Conservation (phyloP, 805 yeast genomes). For the Yamadazyma endophytica region DNA sequence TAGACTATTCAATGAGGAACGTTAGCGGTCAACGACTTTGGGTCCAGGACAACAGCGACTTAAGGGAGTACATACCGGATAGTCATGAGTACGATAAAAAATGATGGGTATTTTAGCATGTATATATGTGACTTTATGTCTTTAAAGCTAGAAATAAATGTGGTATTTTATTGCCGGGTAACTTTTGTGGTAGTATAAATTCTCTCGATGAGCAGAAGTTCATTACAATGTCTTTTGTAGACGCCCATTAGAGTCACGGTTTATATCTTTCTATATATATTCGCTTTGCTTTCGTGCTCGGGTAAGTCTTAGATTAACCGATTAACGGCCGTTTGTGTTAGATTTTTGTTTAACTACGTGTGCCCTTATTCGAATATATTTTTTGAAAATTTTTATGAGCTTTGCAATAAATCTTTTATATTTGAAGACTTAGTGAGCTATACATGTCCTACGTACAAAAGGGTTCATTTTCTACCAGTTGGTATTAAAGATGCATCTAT, state of each 20-base stretch:
- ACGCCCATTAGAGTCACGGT: constrained; percentile 85
- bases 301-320: constrained; percentile 78
- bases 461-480: constrained; percentile 7
- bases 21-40: constrained; percentile 55
- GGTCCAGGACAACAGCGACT: constrained; percentile 48
- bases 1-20: constrained; percentile 52
- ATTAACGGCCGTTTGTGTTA: too few species aligned
- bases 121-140: not conserved
- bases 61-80: constrained; percentile 54
- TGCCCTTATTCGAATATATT: too few species aligned
- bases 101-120: constrained; percentile 6
- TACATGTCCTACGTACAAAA: too few species aligned
- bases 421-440: too few species aligned
- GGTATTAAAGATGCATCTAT: constrained; percentile 54
- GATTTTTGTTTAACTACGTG: not conserved
- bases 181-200: too few species aligned
- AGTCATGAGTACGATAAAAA: constrained; percentile 55
- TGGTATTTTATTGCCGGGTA: too few species aligned
- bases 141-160: not conserved
- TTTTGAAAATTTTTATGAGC: too few species aligned
- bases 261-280: constrained; percentile 47
- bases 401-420: too few species aligned
- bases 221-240: constrained; percentile 50
- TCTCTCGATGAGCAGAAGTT: constrained; percentile 15
- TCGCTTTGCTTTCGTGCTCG: constrained; percentile 73